Conservation (phyloP, 805 yeast species). For the Candida ulmi region DNA sequence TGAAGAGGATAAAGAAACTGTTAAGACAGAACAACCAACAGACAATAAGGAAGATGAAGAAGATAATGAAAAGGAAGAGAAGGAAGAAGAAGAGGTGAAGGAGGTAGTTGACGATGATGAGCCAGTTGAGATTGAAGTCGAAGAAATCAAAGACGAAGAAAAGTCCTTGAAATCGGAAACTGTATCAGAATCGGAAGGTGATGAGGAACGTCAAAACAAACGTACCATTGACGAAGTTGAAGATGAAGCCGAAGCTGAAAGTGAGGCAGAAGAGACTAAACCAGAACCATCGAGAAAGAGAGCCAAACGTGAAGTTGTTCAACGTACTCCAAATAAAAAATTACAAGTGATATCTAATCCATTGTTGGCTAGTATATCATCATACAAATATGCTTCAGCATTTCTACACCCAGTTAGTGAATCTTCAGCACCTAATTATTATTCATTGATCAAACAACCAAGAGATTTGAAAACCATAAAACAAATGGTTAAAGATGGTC, state of each 20-base stretch:
- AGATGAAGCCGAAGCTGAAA: conserved; percentile 4
- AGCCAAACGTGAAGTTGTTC: conserved; percentile 14
- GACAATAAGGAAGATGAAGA: conserved; percentile 3
- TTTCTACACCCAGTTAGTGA: conserved; percentile 65
- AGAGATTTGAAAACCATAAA: conserved; percentile 62
- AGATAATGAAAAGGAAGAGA: conserved; percentile 3
- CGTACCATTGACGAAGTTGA: conserved; percentile 6
- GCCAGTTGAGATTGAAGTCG: neutral
- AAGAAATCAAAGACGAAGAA: conserved; percentile 4
- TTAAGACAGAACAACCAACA: neutral
- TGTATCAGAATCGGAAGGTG: neutral
- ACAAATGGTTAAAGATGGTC: conserved; percentile 51
- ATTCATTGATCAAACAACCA: conserved; percentile 55
- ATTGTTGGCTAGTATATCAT: conserved; percentile 56
- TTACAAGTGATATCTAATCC: conserved; percentile 60
- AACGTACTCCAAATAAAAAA: conserved; percentile 35
- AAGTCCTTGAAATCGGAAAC: too few species aligned
- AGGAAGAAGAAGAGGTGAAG: conserved; percentile 4
- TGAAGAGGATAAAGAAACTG: conserved; percentile 4
- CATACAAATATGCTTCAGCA: conserved; percentile 69
- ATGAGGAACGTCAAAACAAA: neutral
- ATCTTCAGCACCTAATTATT: conserved; percentile 65
- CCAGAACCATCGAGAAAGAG: conserved; percentile 12
- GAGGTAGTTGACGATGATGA: neutral
- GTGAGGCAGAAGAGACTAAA: conserved; percentile 1